Base-by-base conservation (phyloP, 2,329 filamentous ascomycete species). In the Fusarium beomiforme region DNA sequence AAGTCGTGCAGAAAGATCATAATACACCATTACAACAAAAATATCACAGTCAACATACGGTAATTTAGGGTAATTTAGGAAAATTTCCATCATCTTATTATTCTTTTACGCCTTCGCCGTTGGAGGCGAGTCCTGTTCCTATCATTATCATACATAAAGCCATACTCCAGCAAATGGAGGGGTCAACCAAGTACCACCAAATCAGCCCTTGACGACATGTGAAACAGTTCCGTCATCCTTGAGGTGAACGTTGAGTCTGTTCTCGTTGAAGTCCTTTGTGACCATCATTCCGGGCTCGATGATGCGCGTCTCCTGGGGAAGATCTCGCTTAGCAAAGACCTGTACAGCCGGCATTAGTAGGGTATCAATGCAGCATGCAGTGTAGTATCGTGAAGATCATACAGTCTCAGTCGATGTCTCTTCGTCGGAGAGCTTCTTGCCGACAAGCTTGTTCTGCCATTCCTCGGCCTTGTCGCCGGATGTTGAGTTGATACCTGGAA, bases 361-460 rank as follows among this genome's bases (percentile, higher is more conserved):
- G 26, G 24, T 17, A 75, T 43, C 42, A 6, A 33, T 23, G 13
- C 2, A 33, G 2, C 16, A 6, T 9, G 8, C 4, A 31, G 3
- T 7, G 9, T 29, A 29, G 3, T 16, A 3, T 14, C 9, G 29
- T 37, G 8, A 8, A 11, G 19, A 46, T 72, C 85, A 59, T 80
- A 91, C 89, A 12, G 84, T 88, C 77, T 88, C 87, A 70, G 81
- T 86, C 58, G 84, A 83, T 21, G 63, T 16, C 21, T 80, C 78
- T 13, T 74, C 88, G n/a, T 76, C 88, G 14, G 84, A 84, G 16
- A 91, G 79, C 50, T 84, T 90, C 87, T 91, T 91, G 77, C 89
- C 89, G 47, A 89, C 85, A 8, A 91, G 83, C 83, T 90, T 90
- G 80, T 85, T 86, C 71, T 81, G 82, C 89, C 89, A 91, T 75